Percentiles rank a stretch among this genome's conserved stretches.
Conservation (phyloP, 129 eudicot species). For the Flaveria linearis region DNA sequence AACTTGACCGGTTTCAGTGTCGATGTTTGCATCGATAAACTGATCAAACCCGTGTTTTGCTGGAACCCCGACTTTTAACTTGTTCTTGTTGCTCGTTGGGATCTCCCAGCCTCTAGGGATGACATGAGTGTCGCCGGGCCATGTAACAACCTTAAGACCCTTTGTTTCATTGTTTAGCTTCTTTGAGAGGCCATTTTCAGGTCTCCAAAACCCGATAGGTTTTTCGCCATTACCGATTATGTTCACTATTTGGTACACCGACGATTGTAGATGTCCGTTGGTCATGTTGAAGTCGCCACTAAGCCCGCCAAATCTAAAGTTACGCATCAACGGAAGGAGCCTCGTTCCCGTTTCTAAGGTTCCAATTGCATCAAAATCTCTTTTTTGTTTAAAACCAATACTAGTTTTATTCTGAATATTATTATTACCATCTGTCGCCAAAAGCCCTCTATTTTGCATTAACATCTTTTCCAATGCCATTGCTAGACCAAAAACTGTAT, state of each 20-base stretch:
- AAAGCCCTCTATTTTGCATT: not conserved
- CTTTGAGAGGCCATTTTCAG: not conserved
- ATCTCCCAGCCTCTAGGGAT: constrained; percentile 18
- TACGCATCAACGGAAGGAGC: constrained; percentile 1
- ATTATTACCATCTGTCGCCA: too few species aligned
- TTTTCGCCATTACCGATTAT: not conserved
- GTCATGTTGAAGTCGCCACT: not conserved
- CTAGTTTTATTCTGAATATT: too few species aligned
- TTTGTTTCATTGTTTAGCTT: too few species aligned
- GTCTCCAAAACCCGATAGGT: not conserved
- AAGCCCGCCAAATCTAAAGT: not conserved
- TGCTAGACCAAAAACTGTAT: constrained; percentile 7
- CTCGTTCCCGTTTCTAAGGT: not conserved
- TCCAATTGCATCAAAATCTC: not conserved
- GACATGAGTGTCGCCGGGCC: constrained; percentile 10
- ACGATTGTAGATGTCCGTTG: not conserved
- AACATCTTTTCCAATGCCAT: not conserved
- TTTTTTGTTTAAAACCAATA: not conserved
- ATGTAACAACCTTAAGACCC: not conserved
- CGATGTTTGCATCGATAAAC: not conserved
- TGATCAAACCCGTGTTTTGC: not conserved
- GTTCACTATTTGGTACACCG: not conserved
- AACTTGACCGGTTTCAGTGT: not conserved
- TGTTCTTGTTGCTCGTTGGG: not conserved
- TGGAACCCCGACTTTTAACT: not conserved